phyloP scores from a whole-genome alignment of 208 protist species.

The Trypanosoma platydactyli region DNA sequence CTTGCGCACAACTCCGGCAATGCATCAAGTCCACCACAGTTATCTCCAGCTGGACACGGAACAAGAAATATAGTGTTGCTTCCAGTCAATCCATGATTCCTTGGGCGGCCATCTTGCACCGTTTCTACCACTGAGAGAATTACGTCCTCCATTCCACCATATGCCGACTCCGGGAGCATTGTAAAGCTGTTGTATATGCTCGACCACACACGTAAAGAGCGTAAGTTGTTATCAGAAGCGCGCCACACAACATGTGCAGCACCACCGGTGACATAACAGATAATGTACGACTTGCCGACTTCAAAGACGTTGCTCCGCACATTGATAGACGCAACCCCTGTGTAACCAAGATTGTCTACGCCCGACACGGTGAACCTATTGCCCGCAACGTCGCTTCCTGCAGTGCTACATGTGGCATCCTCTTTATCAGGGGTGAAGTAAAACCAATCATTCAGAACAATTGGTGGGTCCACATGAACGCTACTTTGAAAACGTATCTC shows the following conservation, averaged over 20 bases:
- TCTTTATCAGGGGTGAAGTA: slow-evolving; percentile 51
- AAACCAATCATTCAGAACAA: slow-evolving; percentile 58
- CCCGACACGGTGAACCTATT: slow-evolving; percentile 48
- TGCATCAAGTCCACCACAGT: slow-evolving; percentile 41
- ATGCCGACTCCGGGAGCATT: slow-evolving; percentile 38
- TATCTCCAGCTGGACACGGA: slow-evolving; percentile 36
- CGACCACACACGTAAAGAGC: slow-evolving; percentile 55
- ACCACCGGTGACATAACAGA: slow-evolving; percentile 64
- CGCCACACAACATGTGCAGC: slow-evolving; percentile 43
- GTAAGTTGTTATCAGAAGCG: slow-evolving; percentile 3
- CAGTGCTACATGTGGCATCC: slow-evolving; percentile 20
- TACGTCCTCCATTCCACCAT: slow-evolving; percentile 58
- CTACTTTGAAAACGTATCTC: slow-evolving; percentile 63
- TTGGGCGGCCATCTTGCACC: slow-evolving; percentile 33
- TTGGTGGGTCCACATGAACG: slow-evolving; percentile 50
- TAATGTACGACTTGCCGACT: slow-evolving; percentile 48
- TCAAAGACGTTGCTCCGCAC: slow-evolving; percentile 52
- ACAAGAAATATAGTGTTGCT: slow-evolving; percentile 66
- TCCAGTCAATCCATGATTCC: slow-evolving; percentile 59
- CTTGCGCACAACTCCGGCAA: slow-evolving; percentile 47
- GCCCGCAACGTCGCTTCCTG: slow-evolving; percentile 10
- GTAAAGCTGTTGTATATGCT: slow-evolving; percentile 61
- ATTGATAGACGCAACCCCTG: slow-evolving; percentile 35
- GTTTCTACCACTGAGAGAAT: slow-evolving; percentile 47
- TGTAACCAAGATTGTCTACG: slow-evolving; percentile 36